A percentile compares a stretch with the other conserved stretches of the same genome.
These are phyloP conservation scores for Cordyceps militaris DNA, from an alignment of 2,329 filamentous ascomycete species.

Conservation along the genomic window DNA sequence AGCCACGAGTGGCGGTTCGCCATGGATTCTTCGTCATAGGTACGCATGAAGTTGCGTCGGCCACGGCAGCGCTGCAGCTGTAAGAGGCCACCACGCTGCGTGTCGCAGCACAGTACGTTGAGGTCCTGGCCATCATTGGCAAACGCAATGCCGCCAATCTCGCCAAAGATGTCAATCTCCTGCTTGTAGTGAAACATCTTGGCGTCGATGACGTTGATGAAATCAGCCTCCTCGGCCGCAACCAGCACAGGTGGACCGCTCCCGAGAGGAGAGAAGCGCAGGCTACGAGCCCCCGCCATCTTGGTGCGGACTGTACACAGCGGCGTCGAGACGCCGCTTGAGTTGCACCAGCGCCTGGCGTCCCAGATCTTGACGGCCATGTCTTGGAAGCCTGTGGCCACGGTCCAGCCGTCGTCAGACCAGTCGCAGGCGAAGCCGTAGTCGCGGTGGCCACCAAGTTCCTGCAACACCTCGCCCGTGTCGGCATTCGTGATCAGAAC, in stretches of 20 bases:
- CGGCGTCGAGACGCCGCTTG: slow-evolving; percentile 39
- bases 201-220: slow-evolving; percentile 63
- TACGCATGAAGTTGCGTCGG: slow-evolving; percentile 11
- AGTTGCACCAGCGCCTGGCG: slow-evolving; percentile 58
- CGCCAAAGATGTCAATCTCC: slow-evolving; percentile 66
- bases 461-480: slow-evolving; percentile 49
- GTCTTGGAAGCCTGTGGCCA: slow-evolving; percentile 74
- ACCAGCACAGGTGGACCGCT: slow-evolving; percentile 60
- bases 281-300: slow-evolving; percentile 60
- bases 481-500: slow-evolving; percentile 65
- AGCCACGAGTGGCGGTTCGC: slow-evolving; percentile 8
- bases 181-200: slow-evolving; percentile 59
- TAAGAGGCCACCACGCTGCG: slow-evolving; percentile 58
- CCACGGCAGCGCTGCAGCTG: slow-evolving; percentile 46
- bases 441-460: slow-evolving; percentile 58
- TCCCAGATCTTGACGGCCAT: slow-evolving; percentile 69
- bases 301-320: slow-evolving; percentile 53
- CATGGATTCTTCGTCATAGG: slow-evolving; percentile 9
- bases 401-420: slow-evolving; percentile 68
- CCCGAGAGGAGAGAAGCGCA: slow-evolving; percentile 66
- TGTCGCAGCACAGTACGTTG: slow-evolving; percentile 61
- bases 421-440: slow-evolving; percentile 73
- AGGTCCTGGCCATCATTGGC: slow-evolving; percentile 60
- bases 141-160: slow-evolving; percentile 63
- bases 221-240: slow-evolving; percentile 70